Evolutionary conservation across 129 eudicot species (phyloP).

Genomic region (Scalesia atractyloides): DNA sequence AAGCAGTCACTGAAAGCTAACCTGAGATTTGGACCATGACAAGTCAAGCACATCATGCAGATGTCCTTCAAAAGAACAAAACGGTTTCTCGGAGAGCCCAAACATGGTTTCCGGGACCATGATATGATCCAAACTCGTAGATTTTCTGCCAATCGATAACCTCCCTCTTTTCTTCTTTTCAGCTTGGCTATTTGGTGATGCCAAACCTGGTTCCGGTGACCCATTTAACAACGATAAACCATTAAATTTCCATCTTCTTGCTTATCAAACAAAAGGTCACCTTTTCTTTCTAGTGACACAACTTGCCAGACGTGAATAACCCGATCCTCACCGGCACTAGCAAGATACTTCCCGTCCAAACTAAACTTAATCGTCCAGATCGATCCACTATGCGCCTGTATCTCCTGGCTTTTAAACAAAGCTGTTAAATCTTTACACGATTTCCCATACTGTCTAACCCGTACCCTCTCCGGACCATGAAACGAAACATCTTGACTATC

Average conservation of each 20-base stretch:
- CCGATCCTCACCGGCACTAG: slow-evolving; percentile 96
- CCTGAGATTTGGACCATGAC: slow-evolving; percentile 99
- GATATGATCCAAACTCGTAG: slow-evolving; percentile 76
- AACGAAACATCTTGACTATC: slow-evolving; percentile 88
- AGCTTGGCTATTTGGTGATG: slow-evolving; percentile 50
- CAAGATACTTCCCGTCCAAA: slow-evolving; percentile 89
- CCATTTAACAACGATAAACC: slow-evolving; percentile 55
- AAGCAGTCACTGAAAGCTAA: slow-evolving; percentile 34
- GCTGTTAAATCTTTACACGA: slow-evolving; percentile 81
- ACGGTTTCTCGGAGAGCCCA: slow-evolving; percentile 79
- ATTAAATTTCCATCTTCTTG: slow-evolving; percentile 79
- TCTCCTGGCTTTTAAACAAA: slow-evolving; percentile 83
- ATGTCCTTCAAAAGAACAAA: slow-evolving; percentile 90
- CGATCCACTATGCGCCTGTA: slow-evolving; percentile 83
- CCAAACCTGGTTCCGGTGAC: slow-evolving; percentile 64
- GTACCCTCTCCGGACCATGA: slow-evolving; percentile 83
- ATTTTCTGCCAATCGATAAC: slow-evolving; percentile 77
- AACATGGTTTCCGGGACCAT: slow-evolving; percentile 81
- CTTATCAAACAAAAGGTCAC: slow-evolving; percentile 75
- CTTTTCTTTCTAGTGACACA: slow-evolving; percentile 76
- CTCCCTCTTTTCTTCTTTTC: slow-evolving; percentile 94
- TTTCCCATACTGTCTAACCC: slow-evolving; percentile 88
- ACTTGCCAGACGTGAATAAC: slow-evolving; percentile 91
- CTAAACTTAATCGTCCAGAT: slow-evolving; percentile 92
- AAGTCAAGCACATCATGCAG: slow-evolving; percentile 86